Evolutionary conservation across 1,284 basidiomycete genomes (phyloP).

Genomic region (Trametes hirsuta): DNA sequence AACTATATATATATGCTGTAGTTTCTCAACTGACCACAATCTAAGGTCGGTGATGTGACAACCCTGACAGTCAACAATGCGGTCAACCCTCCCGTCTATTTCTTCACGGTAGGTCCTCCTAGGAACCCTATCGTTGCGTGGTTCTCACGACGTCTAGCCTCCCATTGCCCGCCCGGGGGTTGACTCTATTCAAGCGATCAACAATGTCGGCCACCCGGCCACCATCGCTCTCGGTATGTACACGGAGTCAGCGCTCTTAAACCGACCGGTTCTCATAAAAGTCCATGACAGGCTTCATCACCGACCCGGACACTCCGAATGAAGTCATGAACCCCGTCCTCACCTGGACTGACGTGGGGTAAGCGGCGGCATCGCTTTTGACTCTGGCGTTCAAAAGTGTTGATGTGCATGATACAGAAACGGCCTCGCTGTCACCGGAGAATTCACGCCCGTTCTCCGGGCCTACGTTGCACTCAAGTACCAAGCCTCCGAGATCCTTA

Average conservation of each 20-base stretch:
- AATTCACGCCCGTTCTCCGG: conserved; percentile 12
- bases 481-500: neutral
- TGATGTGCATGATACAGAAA: neutral
- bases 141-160: neutral
- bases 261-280: neutral
- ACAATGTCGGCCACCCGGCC: neutral
- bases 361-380: neutral
- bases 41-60: neutral
- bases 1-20: neutral
- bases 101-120: conserved; percentile 3
- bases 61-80: neutral
- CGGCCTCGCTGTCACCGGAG: neutral
- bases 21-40: neutral
- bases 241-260: neutral
- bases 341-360: conserved; percentile 10
- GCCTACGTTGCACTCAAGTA: conserved; percentile 10
- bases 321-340: conserved; percentile 10
- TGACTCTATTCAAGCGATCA: neutral
- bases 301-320: neutral
- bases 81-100: neutral
- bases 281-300: conserved; percentile 11
- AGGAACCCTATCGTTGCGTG: neutral
- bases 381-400: neutral
- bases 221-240: conserved; percentile 2
- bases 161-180: neutral